Evolutionary conservation across 768 basidiomycete species (phyloP), one percentile per base, ranked within the genome.

Genomic region (Mrakia blollopis): DNA sequence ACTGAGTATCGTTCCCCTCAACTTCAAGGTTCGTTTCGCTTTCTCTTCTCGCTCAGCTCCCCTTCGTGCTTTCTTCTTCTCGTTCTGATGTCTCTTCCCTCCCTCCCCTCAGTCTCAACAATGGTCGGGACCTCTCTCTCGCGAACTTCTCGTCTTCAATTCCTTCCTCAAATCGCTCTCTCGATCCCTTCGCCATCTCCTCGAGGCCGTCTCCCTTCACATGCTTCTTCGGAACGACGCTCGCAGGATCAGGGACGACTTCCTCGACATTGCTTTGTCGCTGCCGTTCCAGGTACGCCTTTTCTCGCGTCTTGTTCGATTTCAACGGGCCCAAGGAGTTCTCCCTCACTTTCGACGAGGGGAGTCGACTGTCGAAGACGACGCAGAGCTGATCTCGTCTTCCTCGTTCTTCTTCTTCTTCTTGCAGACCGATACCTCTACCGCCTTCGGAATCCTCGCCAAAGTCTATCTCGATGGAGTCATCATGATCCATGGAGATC

Each of bases 141-240:
- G 97, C 78, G 96, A 98, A 84, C 86, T 99, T 78, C 87, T 99
- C 70, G 94, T 97, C 78, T 99, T 98, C 88, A 99, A 99, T 86
- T 94, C 94, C 68, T 98, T 98, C 83, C 90, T 97, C 81, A 90
- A 93, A 72, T 92, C 93, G 71, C 86, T 98, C 78, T 92, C 93
- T 75, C 91, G 94, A 77, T 92, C 94, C 39, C 87, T 98, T 77
- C 89, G 97, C 79, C 91, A 91, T 76, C 86, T 98, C 80, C 85
- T 97, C 79, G 97, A 99, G 84, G 91, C 94, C 76, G 90, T 92
- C 60, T 90, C 92, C 78, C 85, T 97, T 81, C 97, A 97, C 85
- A 92, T 98, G 90, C 86, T 99, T 47, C 86, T 99, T 35, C 91
- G 93, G 37, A 89, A 88, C 41, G 95, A 98, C 81, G 94, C 93